phyloP scores from a whole-genome alignment of 164 flowering plant species.

The Saururus chinensis region DNA sequence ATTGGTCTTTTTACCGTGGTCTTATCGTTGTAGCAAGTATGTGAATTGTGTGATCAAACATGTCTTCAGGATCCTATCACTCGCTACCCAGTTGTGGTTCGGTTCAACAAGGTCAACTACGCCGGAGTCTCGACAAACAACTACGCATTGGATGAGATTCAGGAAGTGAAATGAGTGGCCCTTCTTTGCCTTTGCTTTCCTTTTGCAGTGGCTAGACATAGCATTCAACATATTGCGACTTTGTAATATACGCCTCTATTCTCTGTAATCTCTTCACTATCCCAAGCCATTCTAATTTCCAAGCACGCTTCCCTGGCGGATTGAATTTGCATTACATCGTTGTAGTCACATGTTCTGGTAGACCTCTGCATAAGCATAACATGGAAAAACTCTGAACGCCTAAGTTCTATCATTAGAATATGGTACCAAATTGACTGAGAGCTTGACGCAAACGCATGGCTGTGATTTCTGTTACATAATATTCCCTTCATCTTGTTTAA shows the following conservation, averaged over 20 bases:
- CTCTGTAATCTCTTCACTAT: background rate
- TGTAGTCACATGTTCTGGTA: no score
- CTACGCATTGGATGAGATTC: conserved; percentile 90
- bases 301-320: background rate
- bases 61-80: conserved; percentile 62
- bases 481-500: no score
- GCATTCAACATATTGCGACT: background rate
- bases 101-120: conserved; percentile 88
- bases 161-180: conserved; percentile 47
- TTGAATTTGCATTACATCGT: background rate
- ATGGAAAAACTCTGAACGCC: no score
- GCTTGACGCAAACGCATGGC: no score
- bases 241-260: conserved; percentile 4
- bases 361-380: no score
- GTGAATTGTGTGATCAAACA: no score
- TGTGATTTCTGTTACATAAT: no score
- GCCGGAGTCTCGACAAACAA: conserved; percentile 93
- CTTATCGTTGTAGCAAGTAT: no score
- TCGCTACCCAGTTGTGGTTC: conserved; percentile 88
- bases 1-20: no score
- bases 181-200: no score
- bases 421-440: no score
- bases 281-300: background rate
- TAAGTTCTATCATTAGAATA: no score
- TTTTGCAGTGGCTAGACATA: conserved; percentile 2